Evolutionary conservation across 306 rosid genomes (phyloP).

Genomic region (Chamaecrista fasciculata): DNA sequence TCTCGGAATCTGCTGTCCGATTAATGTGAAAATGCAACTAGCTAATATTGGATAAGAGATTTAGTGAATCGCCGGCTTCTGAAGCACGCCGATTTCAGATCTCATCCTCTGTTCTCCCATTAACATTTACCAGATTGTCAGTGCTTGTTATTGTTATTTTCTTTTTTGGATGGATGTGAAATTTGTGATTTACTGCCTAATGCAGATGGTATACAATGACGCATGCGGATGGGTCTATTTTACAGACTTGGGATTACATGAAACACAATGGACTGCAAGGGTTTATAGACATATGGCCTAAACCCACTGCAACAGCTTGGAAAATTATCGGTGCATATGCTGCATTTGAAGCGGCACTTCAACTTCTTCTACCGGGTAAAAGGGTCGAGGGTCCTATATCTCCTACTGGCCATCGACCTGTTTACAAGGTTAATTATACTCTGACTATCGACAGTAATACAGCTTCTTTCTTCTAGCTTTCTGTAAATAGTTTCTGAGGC

Average conservation of each 20-base stretch:
- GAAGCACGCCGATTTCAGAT: neutral
- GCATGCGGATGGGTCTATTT: constrained; percentile 71
- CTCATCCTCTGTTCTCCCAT: neutral
- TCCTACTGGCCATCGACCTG: constrained; percentile 78
- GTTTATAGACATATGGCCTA: constrained; percentile 63
- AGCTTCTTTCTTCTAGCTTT: neutral
- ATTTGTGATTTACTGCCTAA: constrained; percentile 2
- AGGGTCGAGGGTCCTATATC: constrained; percentile 84
- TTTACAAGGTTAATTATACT: constrained; percentile 66
- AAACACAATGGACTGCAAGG: constrained; percentile 47
- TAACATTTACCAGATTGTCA: neutral
- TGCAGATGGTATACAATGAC: constrained; percentile 98
- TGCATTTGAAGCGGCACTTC: constrained; percentile 83
- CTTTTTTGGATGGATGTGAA: neutral
- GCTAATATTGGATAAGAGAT: neutral
- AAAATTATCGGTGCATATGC: constrained; percentile 59
- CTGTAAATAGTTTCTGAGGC: neutral
- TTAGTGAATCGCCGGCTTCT: neutral
- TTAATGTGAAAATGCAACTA: neutral
- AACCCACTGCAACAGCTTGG: constrained; percentile 65
- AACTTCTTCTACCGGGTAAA: constrained; percentile 74
- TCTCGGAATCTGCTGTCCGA: neutral
- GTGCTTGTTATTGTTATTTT: too few species aligned
- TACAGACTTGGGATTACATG: constrained; percentile 47
- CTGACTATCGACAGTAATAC: neutral